Evolutionary conservation across 2,329 filamentous ascomycete species (phyloP), one percentile per base, ranked within the genome.

Genomic region (Coleophoma cylindrospora): DNA sequence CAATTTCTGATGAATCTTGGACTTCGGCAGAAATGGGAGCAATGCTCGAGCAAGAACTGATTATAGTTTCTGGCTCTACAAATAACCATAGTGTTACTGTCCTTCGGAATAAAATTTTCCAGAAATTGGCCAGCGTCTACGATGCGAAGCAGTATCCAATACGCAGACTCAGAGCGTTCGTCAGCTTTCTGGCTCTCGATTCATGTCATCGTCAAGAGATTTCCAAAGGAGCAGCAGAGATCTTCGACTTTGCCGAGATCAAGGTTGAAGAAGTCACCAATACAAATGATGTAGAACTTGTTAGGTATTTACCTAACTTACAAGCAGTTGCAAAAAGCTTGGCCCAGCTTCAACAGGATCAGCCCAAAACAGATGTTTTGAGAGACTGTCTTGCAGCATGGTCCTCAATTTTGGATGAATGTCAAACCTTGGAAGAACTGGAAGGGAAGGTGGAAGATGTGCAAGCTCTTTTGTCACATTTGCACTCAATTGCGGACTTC

Each of bases 31-130:
- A 78, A 76, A 52, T 75, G 74, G 45, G 79, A 9, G 78, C 80
- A 2, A 76, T 81, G 1, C 68, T 86, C 15, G 81, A 87, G 55
- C 77, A 86, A 58, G 70, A 83, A 32, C 64, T 86, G 40, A 71
- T 79, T 45, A 72, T 79, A 38, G 47, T 67, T 8, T 58, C 55
- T 4, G 53, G 48, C 11, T 57, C 60, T 40, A 58, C 53, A 19
- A 47, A 54, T 19, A 50, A 53, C 9, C 40, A 34, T 9, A 14
- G 47, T 21, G 41, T 48, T 12, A 43, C 45, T 5, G 51, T 44
- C 4, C 54, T 66, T 7, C 53, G 57, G 45, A 51, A 48, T 7
- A 54, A 50, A 10, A 54, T 61, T 3, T 56, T 63, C 43, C 47
- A 56, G 13, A 46, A 57, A 15, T 48, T 66, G 10, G 45, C 64